A percentile compares a stretch with the other conserved stretches of the same genome.
Conservation (phyloP, 805 yeast species). For the Saturnispora kantuleensis region DNA sequence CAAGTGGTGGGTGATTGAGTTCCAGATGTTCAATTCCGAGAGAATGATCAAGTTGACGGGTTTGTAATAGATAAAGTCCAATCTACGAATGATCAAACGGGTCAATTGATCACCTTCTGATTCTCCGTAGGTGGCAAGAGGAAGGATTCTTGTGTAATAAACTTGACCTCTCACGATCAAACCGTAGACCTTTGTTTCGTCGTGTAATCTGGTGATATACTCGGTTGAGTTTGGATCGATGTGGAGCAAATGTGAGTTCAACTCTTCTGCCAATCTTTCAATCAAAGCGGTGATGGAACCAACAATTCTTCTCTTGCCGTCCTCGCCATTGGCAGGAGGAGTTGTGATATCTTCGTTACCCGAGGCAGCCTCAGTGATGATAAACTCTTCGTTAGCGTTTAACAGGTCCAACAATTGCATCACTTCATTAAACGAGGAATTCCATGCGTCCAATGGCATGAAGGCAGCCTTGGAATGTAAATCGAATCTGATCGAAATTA, state of each 20-base stretch:
- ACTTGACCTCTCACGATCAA: conserved; percentile 77
- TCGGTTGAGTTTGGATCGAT: conserved; percentile 95
- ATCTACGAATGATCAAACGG: conserved; percentile 70
- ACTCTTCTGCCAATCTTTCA: conserved; percentile 93
- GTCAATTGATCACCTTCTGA: conserved; percentile 49
- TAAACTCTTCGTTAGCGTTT: conserved; percentile 53
- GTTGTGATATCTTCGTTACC: conserved; percentile 62
- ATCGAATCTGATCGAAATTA: conserved; percentile 86
- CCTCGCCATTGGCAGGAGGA: conserved; percentile 53
- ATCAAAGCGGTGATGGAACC: conserved; percentile 83
- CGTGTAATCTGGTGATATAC: conserved; percentile 81
- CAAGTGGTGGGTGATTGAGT: conserved; percentile 26
- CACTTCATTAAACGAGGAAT: conserved; percentile 53
- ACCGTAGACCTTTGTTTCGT: conserved; percentile 68
- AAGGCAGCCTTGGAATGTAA: conserved; percentile 53
- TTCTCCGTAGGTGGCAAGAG: conserved; percentile 34
- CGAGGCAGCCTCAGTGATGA: conserved; percentile 67
- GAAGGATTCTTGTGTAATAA: conserved; percentile 61
- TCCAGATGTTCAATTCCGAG: conserved; percentile 74
- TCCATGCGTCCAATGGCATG: conserved; percentile 81
- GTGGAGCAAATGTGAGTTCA: conserved; percentile 74
- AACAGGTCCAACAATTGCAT: conserved; percentile 53
- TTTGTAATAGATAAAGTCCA: conserved; percentile 91
- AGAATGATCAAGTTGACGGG: conserved; percentile 62
- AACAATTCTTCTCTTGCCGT: conserved; percentile 63